Evolutionary conservation across 208 protist genomes (phyloP).

Genomic region (Crithidia thermophila): DNA sequence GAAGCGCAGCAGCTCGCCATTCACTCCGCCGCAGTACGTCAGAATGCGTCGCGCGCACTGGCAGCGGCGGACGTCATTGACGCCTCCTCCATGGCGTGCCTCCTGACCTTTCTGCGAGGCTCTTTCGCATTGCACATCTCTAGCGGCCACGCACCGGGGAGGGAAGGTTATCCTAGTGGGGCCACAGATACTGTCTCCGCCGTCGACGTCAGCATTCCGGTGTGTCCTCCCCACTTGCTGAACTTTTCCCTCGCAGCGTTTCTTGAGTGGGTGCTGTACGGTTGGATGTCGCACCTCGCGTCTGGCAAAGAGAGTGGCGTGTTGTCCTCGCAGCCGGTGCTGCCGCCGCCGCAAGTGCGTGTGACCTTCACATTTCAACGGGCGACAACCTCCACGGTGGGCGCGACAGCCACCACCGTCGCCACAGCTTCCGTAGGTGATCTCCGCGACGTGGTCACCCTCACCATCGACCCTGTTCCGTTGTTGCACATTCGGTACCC

Average conservation of each 20-base stretch:
- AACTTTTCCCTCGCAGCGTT: constrained; percentile 67
- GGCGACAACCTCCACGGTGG: neutral
- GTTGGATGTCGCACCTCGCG: constrained; percentile 21
- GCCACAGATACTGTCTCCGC: neutral
- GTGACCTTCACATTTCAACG: constrained; percentile 19
- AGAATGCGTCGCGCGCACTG: constrained; percentile 9
- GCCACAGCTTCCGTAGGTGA: neutral
- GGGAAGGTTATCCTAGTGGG: no score
- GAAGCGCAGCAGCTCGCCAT: constrained; percentile 20
- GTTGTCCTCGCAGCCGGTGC: neutral
- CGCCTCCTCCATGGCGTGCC: neutral
- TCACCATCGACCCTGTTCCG: constrained; percentile 28
- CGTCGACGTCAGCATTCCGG: constrained; percentile 6
- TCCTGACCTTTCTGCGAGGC: constrained; percentile 10
- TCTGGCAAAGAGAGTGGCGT: no score
- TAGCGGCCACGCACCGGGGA: no score
- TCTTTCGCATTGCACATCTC: constrained; percentile 26
- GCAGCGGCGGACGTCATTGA: constrained; percentile 1
- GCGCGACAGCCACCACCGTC: constrained; percentile 4
- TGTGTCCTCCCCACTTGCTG: constrained; percentile 47
- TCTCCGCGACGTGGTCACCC: constrained; percentile 33
- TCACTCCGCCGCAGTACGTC: constrained; percentile 8
- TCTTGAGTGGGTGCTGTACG: constrained; percentile 65
- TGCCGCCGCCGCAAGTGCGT: constrained; percentile 20
- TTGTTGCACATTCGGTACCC: constrained; percentile 37